Base-by-base conservation (phyloP, 1,284 basidiomycete genomes). In the Sparassis latifolia region DNA sequence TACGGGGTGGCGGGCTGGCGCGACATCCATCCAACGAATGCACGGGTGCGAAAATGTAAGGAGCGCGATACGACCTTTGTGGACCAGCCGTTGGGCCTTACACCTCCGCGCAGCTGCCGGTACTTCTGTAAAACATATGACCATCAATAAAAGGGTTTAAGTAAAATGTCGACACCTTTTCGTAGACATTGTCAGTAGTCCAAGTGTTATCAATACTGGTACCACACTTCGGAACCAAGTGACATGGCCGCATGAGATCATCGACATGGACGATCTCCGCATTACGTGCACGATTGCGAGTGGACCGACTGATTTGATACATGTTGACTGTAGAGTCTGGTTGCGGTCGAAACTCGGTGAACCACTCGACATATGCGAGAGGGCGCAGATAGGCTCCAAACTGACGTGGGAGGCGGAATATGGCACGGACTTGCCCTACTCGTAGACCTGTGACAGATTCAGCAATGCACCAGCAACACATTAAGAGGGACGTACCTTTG, bases 331-430 rank as follows among this genome's bases (percentile, higher is more conserved):
- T 51, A 7, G 47, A 42, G 10, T 62, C 55, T 0, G 2, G 28
- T 20, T 44, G 2, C 20, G 1, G 20, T 0, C 33, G 12, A 42
- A 64, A 54, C 2, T 48, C 52, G 2, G 58, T 52, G 48, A 58
- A 62, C 64, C 63, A 66, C 48, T 64, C 60, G 33, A 66, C 50
- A 43, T 63, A 66, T 1, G 61, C 64, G 29, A 66, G 42, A 42
- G 39, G 47, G 27, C n/a, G 31, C 20, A 12, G 35, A 10, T 40
- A 35, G 10, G 27, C 7, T 3, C 9, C 12, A 29, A 39, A 39
- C 3, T 45, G 27, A 9, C 32, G 3, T 20, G 52, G 50, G 2
- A 48, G 30, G n/a, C 12, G 28, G 27, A 52, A 52, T 3, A 52
- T 44, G 3, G 32, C 42, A 2, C 50, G 38, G 10, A 52, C 45